These are phyloP conservation scores for Hypoxylon perforatum DNA, from an alignment of 495 filamentous ascomycete species.

Conservation along the genomic window DNA sequence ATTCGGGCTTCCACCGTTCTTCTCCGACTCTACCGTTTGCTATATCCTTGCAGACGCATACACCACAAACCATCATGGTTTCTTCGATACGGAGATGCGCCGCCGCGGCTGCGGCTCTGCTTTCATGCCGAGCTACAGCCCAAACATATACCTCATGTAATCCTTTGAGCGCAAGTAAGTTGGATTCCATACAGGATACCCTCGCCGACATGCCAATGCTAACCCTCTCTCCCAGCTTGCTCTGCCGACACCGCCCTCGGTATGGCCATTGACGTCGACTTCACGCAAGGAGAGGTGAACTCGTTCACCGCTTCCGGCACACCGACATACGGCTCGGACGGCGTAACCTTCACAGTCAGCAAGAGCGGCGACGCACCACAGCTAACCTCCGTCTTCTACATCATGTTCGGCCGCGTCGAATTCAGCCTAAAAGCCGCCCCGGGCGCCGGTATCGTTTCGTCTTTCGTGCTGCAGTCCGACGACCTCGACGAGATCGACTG, in stretches of 20 bases:
- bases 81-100: slow-evolving; percentile 32
- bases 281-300: slow-evolving; percentile 75
- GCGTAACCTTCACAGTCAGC: slow-evolving; percentile 86
- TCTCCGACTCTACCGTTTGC: slow-evolving; percentile 11
- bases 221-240: slow-evolving; percentile 61
- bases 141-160: slow-evolving; percentile 82
- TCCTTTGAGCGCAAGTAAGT: slow-evolving; percentile 71
- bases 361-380: slow-evolving; percentile 84
- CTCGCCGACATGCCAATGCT: slow-evolving; percentile 13
- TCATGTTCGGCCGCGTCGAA: slow-evolving; percentile 85
- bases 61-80: slow-evolving; percentile 30
- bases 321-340: slow-evolving; percentile 77
- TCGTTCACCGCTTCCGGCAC: slow-evolving; percentile 73
- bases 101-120: slow-evolving; percentile 41
- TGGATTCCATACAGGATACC: not conserved
- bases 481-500: slow-evolving; percentile 95
- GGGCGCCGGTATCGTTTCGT: slow-evolving; percentile 81
- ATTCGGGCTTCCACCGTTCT: slow-evolving; percentile 1
- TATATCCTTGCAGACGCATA: slow-evolving; percentile 24
- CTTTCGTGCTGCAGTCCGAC: slow-evolving; percentile 88
- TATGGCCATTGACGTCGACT: slow-evolving; percentile 80
- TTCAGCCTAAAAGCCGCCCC: slow-evolving; percentile 76
- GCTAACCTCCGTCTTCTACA: slow-evolving; percentile 79
- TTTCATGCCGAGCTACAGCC: slow-evolving; percentile 54
- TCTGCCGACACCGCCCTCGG: slow-evolving; percentile 85